Evolutionary conservation across 2,329 filamentous ascomycete genomes (phyloP).

Genomic region (Sporothrix humicola): DNA sequence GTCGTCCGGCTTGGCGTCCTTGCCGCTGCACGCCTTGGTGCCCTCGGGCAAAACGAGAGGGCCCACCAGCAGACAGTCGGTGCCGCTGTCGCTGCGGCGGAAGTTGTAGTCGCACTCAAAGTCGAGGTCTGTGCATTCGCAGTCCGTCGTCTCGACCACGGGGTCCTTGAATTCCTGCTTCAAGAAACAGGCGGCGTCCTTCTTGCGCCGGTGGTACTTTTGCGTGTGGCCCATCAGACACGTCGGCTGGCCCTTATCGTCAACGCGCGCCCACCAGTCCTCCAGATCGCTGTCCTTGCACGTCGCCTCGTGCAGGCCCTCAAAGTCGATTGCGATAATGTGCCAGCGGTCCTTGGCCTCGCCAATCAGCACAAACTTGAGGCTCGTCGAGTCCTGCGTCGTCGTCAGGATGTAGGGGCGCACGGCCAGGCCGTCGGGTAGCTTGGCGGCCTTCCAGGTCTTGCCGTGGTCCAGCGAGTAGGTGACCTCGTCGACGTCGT

Average conservation of each 20-base stretch:
- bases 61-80: constrained; percentile 70
- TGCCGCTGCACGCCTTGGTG: constrained; percentile 59
- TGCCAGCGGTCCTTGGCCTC: constrained; percentile 61
- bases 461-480: constrained; percentile 93
- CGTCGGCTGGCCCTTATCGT: constrained; percentile 78
- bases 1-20: constrained; percentile 65
- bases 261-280: constrained; percentile 82
- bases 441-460: constrained; percentile 74
- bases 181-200: constrained; percentile 86
- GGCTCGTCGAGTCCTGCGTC: constrained; percentile 87
- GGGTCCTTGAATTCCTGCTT: constrained; percentile 84
- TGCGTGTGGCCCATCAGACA: constrained; percentile 98
- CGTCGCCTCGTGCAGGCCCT: constrained; percentile 76
- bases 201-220: constrained; percentile 82
- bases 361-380: constrained; percentile 85
- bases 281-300: constrained; percentile 83
- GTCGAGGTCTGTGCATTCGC: constrained; percentile 81
- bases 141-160: constrained; percentile 70
- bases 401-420: constrained; percentile 79
- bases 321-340: constrained; percentile 82
- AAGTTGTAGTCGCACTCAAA: constrained; percentile 99
- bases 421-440: constrained; percentile 71
- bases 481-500: constrained; percentile 62
- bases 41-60: constrained; percentile 70
- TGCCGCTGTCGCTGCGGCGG: constrained; percentile 65